phyloP scores from a whole-genome alignment of 441 rosid genomes.

The Eutrema salsugineum region DNA sequence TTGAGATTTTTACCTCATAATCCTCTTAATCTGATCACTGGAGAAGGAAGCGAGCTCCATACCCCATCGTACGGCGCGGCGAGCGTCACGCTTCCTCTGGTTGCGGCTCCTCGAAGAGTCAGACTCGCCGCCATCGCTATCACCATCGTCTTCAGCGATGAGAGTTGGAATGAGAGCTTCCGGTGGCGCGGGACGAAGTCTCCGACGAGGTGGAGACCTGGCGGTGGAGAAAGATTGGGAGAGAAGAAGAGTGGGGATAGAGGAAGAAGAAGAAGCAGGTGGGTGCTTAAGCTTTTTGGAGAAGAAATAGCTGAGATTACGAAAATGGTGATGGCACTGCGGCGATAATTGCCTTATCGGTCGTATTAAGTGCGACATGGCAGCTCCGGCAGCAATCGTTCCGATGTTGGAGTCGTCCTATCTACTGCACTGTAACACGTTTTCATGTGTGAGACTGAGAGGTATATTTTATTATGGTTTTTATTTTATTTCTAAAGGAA shows the following conservation, averaged over 20 bases:
- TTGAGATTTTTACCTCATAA: conserved; percentile 43
- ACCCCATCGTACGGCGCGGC: conserved; percentile 77
- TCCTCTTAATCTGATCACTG: conserved; percentile 58
- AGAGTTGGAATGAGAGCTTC: conserved; percentile 31
- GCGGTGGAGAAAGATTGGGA: conserved; percentile 24
- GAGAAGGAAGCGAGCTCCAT: conserved; percentile 76
- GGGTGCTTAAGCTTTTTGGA: neutral
- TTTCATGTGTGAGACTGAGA: neutral
- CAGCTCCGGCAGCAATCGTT: neutral
- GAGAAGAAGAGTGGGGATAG: conserved; percentile 13
- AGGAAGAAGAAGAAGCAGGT: conserved; percentile 9
- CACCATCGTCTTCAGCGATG: conserved; percentile 29
- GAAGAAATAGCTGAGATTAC: conserved; percentile 23
- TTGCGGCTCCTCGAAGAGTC: conserved; percentile 60
- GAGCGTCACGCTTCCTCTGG: conserved; percentile 87
- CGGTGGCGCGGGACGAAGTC: conserved; percentile 29
- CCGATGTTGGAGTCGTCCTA: neutral
- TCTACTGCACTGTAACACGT: neutral
- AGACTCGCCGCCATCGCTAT: conserved; percentile 43
- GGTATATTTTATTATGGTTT: neutral
- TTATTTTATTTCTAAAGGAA: neutral
- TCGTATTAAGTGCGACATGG: conserved; percentile 58
- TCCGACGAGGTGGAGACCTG: conserved; percentile 29
- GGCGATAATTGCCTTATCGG: conserved; percentile 63
- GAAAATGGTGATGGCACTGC: conserved; percentile 25